These are phyloP conservation scores for Candida chilensis DNA, from an alignment of 805 yeast genomes.

Conservation along the genomic window DNA sequence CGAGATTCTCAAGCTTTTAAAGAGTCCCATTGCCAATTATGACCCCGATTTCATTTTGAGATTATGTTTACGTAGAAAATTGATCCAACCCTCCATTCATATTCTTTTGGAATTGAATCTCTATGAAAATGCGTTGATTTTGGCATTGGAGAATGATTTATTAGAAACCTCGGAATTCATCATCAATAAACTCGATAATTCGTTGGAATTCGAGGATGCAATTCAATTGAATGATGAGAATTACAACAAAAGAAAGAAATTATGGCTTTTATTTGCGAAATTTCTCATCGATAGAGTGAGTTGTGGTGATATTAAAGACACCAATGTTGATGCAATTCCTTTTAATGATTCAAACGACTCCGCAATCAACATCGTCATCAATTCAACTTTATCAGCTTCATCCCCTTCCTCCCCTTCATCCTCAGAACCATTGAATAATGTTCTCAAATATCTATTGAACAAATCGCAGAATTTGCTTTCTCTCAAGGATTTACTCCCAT, in stretches of 20 bases:
- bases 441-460: conserved; percentile 19
- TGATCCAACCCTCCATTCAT: conserved; percentile 58
- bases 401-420: no score
- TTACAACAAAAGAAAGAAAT: conserved; percentile 43
- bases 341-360: conserved; percentile 10
- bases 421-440: conserved; percentile 12
- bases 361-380: no score
- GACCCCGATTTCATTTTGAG: conserved; percentile 73
- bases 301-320: conserved; percentile 12
- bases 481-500: conserved; percentile 75
- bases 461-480: conserved; percentile 31
- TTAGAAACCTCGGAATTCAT: conserved; percentile 41
- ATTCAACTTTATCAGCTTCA: no score
- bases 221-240: conserved; percentile 23
- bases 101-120: conserved; percentile 61
- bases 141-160: conserved; percentile 58
- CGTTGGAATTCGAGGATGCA: conserved; percentile 8
- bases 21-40: conserved; percentile 25
- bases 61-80: conserved; percentile 52
- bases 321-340: conserved; percentile 5
- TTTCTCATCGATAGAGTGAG: conserved; percentile 30
- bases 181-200: background rate
- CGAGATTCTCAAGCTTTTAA: conserved; percentile 21
- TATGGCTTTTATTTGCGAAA: conserved; percentile 65
- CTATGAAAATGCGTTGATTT: conserved; percentile 71